Conservation (phyloP, 2,329 filamentous ascomycete genomes). For the Botryotinia convoluta region DNA sequence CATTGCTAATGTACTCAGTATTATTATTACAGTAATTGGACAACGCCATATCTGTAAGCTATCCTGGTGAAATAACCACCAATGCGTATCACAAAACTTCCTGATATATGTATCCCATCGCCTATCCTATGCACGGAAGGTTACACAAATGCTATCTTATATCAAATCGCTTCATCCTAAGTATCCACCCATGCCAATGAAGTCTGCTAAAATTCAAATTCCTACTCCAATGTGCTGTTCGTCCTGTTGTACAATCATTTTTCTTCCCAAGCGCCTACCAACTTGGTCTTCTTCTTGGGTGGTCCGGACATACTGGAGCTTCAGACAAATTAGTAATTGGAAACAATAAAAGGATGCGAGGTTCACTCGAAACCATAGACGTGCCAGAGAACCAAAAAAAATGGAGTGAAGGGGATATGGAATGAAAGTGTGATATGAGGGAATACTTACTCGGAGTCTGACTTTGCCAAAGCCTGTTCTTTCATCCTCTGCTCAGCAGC, state of each 20-base stretch:
- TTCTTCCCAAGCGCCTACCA: background rate
- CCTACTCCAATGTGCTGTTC: no score
- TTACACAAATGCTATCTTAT: background rate
- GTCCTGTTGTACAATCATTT: background rate
- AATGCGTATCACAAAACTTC: background rate
- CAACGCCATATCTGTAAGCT: background rate
- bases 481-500: conserved; percentile 25
- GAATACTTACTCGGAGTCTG: background rate
- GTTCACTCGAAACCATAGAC: background rate
- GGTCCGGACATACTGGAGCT: background rate
- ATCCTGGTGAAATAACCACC: background rate
- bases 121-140: background rate
- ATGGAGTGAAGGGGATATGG: background rate
- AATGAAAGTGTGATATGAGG: background rate
- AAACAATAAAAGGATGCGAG: background rate
- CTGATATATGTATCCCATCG: background rate
- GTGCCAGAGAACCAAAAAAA: no score
- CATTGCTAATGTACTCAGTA: background rate
- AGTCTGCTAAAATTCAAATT: background rate
- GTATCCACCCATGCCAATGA: background rate
- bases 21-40: background rate
- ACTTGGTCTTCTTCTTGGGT: background rate
- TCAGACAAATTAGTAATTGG: background rate
- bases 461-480: background rate
- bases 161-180: background rate